Conservation (phyloP, 1,284 basidiomycete genomes). For the Microbotryum silenes-acaulis region DNA sequence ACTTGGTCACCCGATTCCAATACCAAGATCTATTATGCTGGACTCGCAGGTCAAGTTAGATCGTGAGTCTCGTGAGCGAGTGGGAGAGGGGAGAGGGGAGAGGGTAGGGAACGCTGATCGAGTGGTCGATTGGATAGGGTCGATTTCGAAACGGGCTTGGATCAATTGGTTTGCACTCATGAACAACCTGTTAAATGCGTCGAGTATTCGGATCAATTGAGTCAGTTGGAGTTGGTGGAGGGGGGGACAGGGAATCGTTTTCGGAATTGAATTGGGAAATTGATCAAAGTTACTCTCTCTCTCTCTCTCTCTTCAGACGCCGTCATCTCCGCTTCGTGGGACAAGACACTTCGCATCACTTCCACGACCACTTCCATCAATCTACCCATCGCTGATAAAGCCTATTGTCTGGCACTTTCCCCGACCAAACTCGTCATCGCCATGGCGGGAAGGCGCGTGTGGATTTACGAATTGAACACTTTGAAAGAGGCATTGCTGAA, state of each 20-base stretch:
- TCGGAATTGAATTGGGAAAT: too few relatives aligned
- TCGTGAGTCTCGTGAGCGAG: constrained; percentile 37
- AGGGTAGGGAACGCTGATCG: too few relatives aligned
- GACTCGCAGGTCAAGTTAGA: constrained; percentile 48
- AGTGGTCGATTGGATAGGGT: constrained; percentile 35
- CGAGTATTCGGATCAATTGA: constrained; percentile 42
- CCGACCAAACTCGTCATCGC: constrained; percentile 72
- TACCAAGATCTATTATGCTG: constrained; percentile 41
- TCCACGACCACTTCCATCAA: constrained; percentile 50
- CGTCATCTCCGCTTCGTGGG: constrained; percentile 83
- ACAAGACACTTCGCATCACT: constrained; percentile 66
- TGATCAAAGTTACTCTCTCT: too few relatives aligned
- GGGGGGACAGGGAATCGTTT: too few relatives aligned
- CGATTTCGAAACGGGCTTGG: constrained; percentile 44
- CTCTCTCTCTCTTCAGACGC: constrained; percentile 46
- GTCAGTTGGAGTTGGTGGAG: constrained; percentile 28
- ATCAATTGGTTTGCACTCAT: constrained; percentile 44
- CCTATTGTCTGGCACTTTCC: constrained; percentile 71
- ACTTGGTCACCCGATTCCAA: constrained; percentile 29
- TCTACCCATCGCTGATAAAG: constrained; percentile 65
- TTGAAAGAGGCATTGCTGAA: constrained; percentile 44
- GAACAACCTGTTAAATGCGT: constrained; percentile 43
- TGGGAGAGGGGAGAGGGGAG: too few relatives aligned
- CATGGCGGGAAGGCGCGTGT: constrained; percentile 79
- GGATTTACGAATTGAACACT: constrained; percentile 73